Percentiles rank a stretch among this genome's conserved stretches.
These are phyloP conservation scores for Wickerhamiella pararugosa DNA, from an alignment of 1,139 yeast species.

Conservation along the genomic window DNA sequence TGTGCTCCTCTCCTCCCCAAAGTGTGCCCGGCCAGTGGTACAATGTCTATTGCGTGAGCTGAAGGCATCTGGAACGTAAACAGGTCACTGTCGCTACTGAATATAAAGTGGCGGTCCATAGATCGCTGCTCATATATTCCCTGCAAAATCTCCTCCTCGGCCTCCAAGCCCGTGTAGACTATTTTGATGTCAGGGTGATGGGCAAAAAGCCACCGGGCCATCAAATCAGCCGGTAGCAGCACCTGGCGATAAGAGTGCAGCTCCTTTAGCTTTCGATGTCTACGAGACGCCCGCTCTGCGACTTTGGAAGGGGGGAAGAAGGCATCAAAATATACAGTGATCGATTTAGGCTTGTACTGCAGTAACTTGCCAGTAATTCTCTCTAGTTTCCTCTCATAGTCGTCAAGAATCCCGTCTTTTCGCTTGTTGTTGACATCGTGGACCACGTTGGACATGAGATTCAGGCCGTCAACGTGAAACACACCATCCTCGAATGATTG, in stretches of 20 bases:
- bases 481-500: background rate
- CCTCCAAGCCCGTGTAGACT: slow-evolving; percentile 11
- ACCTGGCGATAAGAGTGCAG: background rate
- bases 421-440: background rate
- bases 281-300: background rate
- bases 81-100: slow-evolving; percentile 11
- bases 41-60: slow-evolving; percentile 8
- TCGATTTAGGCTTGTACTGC: background rate
- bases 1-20: background rate
- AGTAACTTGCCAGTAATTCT: background rate
- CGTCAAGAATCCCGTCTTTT: background rate
- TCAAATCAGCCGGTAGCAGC: background rate
- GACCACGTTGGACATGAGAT: background rate
- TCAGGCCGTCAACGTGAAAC: slow-evolving; percentile 4
- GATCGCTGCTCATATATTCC: slow-evolving; percentile 3
- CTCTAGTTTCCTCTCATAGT: background rate
- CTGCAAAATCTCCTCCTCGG: slow-evolving; percentile 13
- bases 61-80: slow-evolving; percentile 7
- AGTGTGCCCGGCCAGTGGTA: slow-evolving; percentile 6
- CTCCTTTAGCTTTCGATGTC: slow-evolving; percentile 3
- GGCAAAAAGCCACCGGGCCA: slow-evolving; percentile 1
- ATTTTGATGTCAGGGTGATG: slow-evolving; percentile 4
- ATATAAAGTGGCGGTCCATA: slow-evolving; percentile 8
- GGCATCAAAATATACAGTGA: slow-evolving; percentile 3
- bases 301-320: slow-evolving; percentile 1